Conservation (phyloP, 2,329 filamentous ascomycete species). For the Fusarium sp. region DNA sequence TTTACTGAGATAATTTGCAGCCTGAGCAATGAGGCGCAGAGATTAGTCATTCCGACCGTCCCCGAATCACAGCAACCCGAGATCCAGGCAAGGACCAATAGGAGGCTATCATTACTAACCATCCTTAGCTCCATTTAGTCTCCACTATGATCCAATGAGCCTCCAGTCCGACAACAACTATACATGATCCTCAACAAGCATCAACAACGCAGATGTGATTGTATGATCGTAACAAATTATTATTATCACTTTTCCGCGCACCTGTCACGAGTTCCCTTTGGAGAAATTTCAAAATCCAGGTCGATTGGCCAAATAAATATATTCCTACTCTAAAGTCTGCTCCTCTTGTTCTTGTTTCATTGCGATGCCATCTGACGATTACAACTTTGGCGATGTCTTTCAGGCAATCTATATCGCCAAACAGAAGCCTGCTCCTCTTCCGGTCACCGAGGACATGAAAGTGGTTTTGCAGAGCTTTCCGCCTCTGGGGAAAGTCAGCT, state of each 20-base stretch:
- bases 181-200: constrained; percentile 22
- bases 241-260: background rate
- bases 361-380: constrained; percentile 48
- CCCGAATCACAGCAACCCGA: constrained; percentile 54
- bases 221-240: background rate
- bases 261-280: background rate
- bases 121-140: constrained; percentile 17
- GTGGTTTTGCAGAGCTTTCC: constrained; percentile 69
- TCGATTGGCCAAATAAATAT: constrained; percentile 26
- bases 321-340: constrained; percentile 14
- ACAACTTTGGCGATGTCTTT: constrained; percentile 56
- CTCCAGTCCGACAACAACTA: constrained; percentile 13
- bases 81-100: constrained; percentile 52
- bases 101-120: constrained; percentile 53
- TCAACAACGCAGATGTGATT: constrained; percentile 2
- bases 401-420: constrained; percentile 56
- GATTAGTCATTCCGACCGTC: constrained; percentile 59
- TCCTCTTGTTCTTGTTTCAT: constrained; percentile 17
- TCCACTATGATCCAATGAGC: constrained; percentile 28
- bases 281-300: background rate
- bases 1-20: constrained; percentile 61
- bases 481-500: constrained; percentile 80
- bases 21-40: constrained; percentile 58
- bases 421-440: constrained; percentile 52
- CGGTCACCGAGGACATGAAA: constrained; percentile 53